Percentiles rank a stretch among this genome's conserved stretches.
phyloP scores from a whole-genome alignment of 495 filamentous ascomycete genomes.

The Terfezia boudieri region DNA sequence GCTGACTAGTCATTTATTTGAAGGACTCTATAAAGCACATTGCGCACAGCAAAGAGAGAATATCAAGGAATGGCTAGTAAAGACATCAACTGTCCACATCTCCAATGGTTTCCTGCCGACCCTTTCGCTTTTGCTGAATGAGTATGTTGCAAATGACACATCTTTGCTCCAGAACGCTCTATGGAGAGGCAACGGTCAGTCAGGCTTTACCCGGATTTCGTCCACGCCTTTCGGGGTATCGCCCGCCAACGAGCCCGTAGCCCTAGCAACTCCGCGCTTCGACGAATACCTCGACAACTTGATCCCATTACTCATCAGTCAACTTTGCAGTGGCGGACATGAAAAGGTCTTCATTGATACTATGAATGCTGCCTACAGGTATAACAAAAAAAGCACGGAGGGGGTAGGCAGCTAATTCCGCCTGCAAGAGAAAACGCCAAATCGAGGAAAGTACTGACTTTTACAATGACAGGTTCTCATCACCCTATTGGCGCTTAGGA shows the following conservation, averaged over 20 bases:
- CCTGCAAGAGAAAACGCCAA: too few species aligned
- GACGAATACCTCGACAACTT: slow-evolving; percentile 15
- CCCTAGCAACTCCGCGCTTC: slow-evolving; percentile 2
- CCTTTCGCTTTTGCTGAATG: slow-evolving; percentile 8
- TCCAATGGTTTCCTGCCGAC: slow-evolving; percentile 12
- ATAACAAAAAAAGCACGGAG: neutral
- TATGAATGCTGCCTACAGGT: neutral
- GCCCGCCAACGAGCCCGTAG: slow-evolving; percentile 1
- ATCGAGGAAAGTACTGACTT: too few species aligned
- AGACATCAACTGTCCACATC: neutral
- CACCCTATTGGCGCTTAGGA: slow-evolving; percentile 12
- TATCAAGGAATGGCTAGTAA: slow-evolving; percentile 6
- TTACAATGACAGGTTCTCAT: too few species aligned
- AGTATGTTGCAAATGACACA: slow-evolving; percentile 8
- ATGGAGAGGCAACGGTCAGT: slow-evolving; percentile 12
- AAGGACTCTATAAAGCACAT: slow-evolving; percentile 13
- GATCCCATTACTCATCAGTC: neutral
- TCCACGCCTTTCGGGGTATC: slow-evolving; percentile 13
- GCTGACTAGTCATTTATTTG: neutral
- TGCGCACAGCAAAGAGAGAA: slow-evolving; percentile 8
- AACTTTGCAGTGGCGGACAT: neutral
- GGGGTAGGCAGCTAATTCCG: neutral
- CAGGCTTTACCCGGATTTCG: slow-evolving; percentile 11
- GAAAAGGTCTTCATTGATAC: neutral
- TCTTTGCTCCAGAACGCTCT: slow-evolving; percentile 14